Conservation (phyloP, 805 yeast genomes). For the Candida maris region DNA sequence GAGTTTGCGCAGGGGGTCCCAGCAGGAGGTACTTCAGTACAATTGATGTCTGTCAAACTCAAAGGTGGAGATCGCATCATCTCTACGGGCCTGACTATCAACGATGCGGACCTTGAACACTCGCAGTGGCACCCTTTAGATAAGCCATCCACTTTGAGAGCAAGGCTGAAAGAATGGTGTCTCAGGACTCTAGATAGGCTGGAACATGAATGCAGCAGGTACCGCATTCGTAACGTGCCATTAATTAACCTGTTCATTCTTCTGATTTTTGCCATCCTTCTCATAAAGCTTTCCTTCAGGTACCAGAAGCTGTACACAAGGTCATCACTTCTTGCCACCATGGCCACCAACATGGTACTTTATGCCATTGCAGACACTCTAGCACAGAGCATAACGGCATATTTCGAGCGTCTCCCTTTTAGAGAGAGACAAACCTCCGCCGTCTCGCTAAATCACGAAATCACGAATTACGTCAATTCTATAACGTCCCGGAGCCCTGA, state of each 20-base stretch:
- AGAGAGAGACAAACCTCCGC: slow-evolving; percentile 14
- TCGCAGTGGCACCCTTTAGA: neutral
- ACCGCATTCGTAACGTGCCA: slow-evolving; percentile 46
- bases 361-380: slow-evolving; percentile 89
- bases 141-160: neutral
- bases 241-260: slow-evolving; percentile 53
- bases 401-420: slow-evolving; percentile 9
- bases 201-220: slow-evolving; percentile 13
- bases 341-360: slow-evolving; percentile 73
- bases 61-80: slow-evolving; percentile 9
- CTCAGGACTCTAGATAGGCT: slow-evolving; percentile 2
- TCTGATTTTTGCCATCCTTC: slow-evolving; percentile 42
- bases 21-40: too few relatives aligned
- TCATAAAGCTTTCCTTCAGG: slow-evolving; percentile 51
- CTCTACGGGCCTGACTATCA: slow-evolving; percentile 1
- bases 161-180: neutral
- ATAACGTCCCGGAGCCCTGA: slow-evolving; percentile 17
- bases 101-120: neutral
- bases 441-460: slow-evolving; percentile 14
- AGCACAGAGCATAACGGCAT: slow-evolving; percentile 67
- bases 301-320: slow-evolving; percentile 60
- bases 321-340: slow-evolving; percentile 71
- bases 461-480: slow-evolving; percentile 18
- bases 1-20: too few relatives aligned
- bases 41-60: slow-evolving; percentile 14